Evolutionary conservation across 179 eudicot genomes (phyloP).

Genomic region (Amaranthus tricolor): DNA sequence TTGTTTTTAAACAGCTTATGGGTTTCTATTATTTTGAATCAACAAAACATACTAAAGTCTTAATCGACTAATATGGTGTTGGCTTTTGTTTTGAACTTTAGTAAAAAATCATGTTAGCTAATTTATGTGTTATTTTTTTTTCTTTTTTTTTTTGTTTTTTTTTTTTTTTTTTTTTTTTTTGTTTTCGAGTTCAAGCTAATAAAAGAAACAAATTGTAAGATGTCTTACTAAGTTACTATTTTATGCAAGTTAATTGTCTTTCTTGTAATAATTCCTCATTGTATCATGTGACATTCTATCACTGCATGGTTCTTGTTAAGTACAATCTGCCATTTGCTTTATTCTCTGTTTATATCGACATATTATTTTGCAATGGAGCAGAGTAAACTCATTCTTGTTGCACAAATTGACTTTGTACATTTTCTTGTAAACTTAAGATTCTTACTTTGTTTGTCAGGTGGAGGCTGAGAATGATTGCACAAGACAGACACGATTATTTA

Average conservation of each 20-base stretch:
- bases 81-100: no score
- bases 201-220: no score
- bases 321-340: background rate
- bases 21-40: no score
- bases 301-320: background rate
- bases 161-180: no score
- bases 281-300: background rate
- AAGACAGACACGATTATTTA: slow-evolving; percentile 63
- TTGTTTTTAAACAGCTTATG: no score
- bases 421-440: background rate
- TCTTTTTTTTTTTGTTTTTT: no score
- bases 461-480: slow-evolving; percentile 81
- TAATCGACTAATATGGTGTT: no score
- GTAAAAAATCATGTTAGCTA: no score
- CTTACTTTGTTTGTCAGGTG: slow-evolving; percentile 44
- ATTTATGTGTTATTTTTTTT: no score
- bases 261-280: background rate
- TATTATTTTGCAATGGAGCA: background rate
- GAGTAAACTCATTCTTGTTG: background rate
- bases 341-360: background rate
- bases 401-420: slow-evolving; percentile 5
- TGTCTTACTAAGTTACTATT: no score
- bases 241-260: background rate
- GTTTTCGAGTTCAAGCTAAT: no score
- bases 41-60: no score